These are phyloP conservation scores for Echinosophora koreensis DNA, from an alignment of 306 rosid species.

Conservation along the genomic window DNA sequence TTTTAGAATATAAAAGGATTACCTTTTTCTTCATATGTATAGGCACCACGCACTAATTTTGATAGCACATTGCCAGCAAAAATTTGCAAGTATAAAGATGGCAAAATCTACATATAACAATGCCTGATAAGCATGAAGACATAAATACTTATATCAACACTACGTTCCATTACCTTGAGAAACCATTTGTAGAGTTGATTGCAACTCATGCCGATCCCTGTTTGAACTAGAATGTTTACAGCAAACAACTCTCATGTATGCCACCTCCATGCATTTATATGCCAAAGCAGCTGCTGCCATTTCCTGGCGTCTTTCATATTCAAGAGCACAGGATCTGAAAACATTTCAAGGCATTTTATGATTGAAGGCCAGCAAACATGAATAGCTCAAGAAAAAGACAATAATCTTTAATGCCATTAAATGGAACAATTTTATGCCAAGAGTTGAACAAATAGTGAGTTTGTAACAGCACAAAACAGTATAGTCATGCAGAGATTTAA, in stretches of 20 bases:
- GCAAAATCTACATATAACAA: conserved; percentile 35
- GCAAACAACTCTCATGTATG: conserved; percentile 75
- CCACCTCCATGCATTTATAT: conserved; percentile 91
- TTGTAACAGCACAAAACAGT: conserved; percentile 12
- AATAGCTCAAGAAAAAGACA: conserved; percentile 30
- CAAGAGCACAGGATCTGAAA: conserved; percentile 79
- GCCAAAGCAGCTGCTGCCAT: conserved; percentile 90
- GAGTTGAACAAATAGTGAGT: not conserved
- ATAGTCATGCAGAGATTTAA: not conserved
- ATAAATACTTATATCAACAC: conserved; percentile 39
- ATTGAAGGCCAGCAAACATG: conserved; percentile 35
- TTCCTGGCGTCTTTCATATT: conserved; percentile 71
- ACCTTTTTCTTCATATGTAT: conserved; percentile 1
- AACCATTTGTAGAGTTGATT: conserved; percentile 65
- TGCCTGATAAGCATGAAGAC: conserved; percentile 18
- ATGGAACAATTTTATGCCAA: conserved; percentile 17
- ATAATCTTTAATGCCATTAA: conserved; percentile 23
- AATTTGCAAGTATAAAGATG: conserved; percentile 38
- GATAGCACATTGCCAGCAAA: conserved; percentile 26
- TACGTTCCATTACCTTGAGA: conserved; percentile 71
- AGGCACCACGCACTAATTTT: conserved; percentile 20
- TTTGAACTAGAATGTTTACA: conserved; percentile 60
- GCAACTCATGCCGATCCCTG: conserved; percentile 73
- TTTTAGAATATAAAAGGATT: conserved; percentile 30
- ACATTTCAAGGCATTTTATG: conserved; percentile 34